Conservation (phyloP, 225 moss, liverwort and hornwort species). For the Neckera pumila region DNA sequence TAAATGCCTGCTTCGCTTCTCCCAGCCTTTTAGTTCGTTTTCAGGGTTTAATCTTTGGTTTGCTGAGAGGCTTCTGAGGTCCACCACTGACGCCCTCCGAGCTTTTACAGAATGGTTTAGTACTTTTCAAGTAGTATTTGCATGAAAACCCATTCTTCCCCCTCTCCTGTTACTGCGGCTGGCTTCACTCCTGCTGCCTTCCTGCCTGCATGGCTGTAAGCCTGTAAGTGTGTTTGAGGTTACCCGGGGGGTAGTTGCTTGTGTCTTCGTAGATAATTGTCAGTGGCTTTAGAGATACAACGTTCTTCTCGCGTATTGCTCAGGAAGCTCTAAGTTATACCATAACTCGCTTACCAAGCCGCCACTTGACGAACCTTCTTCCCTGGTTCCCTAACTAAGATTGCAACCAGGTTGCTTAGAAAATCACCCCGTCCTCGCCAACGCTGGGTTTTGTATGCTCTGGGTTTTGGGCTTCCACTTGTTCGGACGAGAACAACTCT, state of each 20-base stretch:
- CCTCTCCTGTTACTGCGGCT: neutral
- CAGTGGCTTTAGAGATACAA: neutral
- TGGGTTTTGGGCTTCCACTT: neutral
- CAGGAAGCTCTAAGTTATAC: neutral
- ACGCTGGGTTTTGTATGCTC: neutral
- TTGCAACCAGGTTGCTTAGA: neutral
- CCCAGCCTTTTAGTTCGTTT: neutral
- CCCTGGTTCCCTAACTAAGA: neutral
- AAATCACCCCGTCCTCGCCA: neutral
- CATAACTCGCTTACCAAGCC: neutral
- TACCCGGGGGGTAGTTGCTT: neutral
- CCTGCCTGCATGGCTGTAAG: neutral
- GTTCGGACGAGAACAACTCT: neutral
- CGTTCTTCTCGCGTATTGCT: neutral
- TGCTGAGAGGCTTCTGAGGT: neutral
- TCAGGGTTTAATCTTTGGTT: neutral
- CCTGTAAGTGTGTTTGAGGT: neutral
- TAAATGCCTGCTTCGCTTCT: neutral
- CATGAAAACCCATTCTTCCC: neutral
- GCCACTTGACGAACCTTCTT: neutral
- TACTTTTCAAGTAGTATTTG: neutral
- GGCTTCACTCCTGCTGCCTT: neutral
- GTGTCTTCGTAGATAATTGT: neutral
- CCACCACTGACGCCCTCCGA: neutral
- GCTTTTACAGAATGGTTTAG: slow-evolving; percentile 1